Percentiles rank a stretch among this genome's conserved stretches.
phyloP scores from a whole-genome alignment of 768 basidiomycete species.

The Termitomyces sp. region DNA sequence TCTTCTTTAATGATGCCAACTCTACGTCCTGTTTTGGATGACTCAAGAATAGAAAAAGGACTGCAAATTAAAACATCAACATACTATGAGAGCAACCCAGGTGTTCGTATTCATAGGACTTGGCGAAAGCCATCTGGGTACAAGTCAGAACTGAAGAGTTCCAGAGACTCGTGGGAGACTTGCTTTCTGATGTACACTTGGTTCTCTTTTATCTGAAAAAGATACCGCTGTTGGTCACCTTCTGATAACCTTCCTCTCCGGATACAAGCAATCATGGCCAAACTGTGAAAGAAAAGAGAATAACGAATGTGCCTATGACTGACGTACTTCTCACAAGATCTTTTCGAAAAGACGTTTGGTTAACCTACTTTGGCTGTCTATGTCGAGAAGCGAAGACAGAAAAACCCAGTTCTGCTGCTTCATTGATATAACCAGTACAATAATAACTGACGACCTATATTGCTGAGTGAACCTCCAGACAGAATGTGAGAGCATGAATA shows the following conservation, averaged over 20 bases:
- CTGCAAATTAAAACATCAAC: slow-evolving; percentile 12
- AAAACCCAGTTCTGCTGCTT: slow-evolving; percentile 62
- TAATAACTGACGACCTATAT: slow-evolving; percentile 56
- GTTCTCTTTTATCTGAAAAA: slow-evolving; percentile 54
- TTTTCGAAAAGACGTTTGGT: neutral
- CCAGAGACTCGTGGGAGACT: slow-evolving; percentile 9
- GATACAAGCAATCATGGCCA: slow-evolving; percentile 58
- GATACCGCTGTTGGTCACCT: slow-evolving; percentile 32
- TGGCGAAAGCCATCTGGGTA: slow-evolving; percentile 57
- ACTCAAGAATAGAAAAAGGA: neutral
- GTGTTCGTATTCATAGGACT: slow-evolving; percentile 64
- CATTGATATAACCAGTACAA: slow-evolving; percentile 51
- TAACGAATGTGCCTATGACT: slow-evolving; percentile 70
- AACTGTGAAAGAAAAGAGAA: slow-evolving; percentile 62
- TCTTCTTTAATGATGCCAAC: slow-evolving; percentile 50
- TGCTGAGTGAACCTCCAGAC: neutral
- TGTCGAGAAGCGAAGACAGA: slow-evolving; percentile 51
- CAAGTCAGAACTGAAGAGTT: neutral
- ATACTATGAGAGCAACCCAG: slow-evolving; percentile 65
- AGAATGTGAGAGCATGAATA: neutral
- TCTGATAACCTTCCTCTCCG: slow-evolving; percentile 35
- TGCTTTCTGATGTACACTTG: slow-evolving; percentile 58
- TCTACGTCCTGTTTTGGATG: slow-evolving; percentile 57
- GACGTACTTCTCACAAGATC: neutral
- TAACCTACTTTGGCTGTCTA: slow-evolving; percentile 55